These are phyloP conservation scores for Fraxinus angustifolia DNA, from an alignment of 305 asterid species.

Conservation along the genomic window DNA sequence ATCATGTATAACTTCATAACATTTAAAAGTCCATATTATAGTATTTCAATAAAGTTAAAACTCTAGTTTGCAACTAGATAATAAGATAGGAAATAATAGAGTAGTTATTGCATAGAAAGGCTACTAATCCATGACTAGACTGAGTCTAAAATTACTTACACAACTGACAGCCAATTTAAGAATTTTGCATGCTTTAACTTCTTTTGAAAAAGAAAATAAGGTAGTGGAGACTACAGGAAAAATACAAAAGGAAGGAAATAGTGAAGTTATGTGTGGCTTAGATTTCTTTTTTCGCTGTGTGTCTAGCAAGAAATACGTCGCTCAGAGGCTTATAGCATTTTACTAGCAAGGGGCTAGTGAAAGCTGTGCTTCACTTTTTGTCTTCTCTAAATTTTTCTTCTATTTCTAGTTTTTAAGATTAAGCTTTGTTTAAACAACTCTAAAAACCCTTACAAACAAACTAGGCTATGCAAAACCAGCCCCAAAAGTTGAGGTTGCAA, in stretches of 20 bases:
- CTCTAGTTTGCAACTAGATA: neutral
- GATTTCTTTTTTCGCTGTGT: neutral
- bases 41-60: neutral
- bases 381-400: neutral
- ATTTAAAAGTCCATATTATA: neutral
- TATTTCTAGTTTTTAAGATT: neutral
- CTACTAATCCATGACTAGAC: neutral
- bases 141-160: neutral
- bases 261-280: neutral
- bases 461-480: neutral
- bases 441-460: neutral
- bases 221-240: neutral
- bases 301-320: neutral
- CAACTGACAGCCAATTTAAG: neutral
- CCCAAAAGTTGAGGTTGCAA: neutral
- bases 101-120: neutral
- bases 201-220: neutral
- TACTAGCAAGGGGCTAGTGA: neutral
- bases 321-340: neutral
- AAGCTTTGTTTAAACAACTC: neutral
- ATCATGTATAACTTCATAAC: neutral
- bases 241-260: neutral
- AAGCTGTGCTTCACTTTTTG: neutral
- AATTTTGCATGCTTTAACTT: neutral
- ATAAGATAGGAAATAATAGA: neutral